Percentiles rank a stretch among this genome's conserved stretches.
These are phyloP conservation scores for Termitomyces sp. DNA, from an alignment of 768 basidiomycete genomes.

Conservation along the genomic window DNA sequence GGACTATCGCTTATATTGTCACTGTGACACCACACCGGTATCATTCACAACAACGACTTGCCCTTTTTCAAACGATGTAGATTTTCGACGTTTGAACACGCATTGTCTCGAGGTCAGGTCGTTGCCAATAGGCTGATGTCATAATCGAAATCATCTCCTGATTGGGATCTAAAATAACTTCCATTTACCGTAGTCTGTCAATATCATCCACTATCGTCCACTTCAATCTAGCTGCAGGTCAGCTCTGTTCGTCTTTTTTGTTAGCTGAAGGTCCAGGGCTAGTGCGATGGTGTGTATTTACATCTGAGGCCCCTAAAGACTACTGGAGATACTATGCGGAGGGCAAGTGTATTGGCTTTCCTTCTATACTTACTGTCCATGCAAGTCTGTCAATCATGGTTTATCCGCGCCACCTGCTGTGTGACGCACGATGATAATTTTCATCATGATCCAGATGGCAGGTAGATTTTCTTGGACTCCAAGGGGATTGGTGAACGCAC, in stretches of 20 bases:
- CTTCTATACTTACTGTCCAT: background rate
- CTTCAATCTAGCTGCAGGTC: background rate
- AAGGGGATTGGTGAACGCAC: background rate
- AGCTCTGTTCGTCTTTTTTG: background rate
- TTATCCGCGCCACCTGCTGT: background rate
- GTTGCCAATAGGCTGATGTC: background rate
- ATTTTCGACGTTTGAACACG: background rate
- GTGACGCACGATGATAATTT: background rate
- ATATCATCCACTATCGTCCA: background rate
- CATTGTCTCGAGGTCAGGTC: background rate
- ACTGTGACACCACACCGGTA: background rate
- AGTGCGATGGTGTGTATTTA: background rate
- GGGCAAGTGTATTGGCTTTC: background rate
- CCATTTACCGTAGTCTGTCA: too few species aligned
- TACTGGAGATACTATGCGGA: background rate
- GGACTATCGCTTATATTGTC: background rate
- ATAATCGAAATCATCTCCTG: background rate
- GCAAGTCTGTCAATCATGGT: background rate
- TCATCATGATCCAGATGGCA: background rate
- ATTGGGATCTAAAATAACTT: background rate
- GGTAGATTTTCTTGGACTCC: background rate
- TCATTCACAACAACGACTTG: background rate
- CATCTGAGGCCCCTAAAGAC: too few species aligned
- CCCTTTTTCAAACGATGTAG: background rate
- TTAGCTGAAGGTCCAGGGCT: background rate